Base-by-base conservation (phyloP, 441 rosid genomes). In the Cnidoscolus chayamansa region DNA sequence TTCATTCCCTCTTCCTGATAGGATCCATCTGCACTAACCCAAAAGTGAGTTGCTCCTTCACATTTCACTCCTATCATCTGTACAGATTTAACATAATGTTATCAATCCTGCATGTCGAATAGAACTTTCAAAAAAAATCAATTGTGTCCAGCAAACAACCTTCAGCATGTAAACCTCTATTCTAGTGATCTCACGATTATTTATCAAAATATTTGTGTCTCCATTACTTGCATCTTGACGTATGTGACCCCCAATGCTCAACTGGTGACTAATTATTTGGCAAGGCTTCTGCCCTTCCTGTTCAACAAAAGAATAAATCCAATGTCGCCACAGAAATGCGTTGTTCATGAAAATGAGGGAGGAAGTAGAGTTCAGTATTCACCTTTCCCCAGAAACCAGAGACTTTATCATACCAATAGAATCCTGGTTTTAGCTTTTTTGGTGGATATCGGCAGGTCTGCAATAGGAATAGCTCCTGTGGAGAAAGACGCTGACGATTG, bases 381-480 rank as follows among this genome's bases (percentile, higher is more conserved):
- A 92, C 98, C 97, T 94, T 92, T 80, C 98, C 99, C 99, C 99
- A 94, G 53, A 89, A 90, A 72, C 99, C 99, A 51, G 93, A 88
- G 54, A 80, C 87, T 89, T 79, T 89, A 76, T 94, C 99, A 75
- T 94, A 94, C 99, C 99, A 92, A 88, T 94, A 94, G 67, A 25
- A 63, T 51, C 98, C 99, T 0, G 97, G 97, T 74, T 86, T 87
- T 7, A 94, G 81, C 78, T 90, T 87, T 83, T 84, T 92, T 0
- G 99, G 99, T 31, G 98, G 98, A 77, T 83, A 80, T 32, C 82
- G 12, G 61, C 94, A 90, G 63, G 78, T 80, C 84, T 88, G 98
- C 86, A 94, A 79, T 47, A 72, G 61, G 76, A 76, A 81, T 58
- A 92, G 72, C 80, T 87, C 94, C 57, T 83, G 86, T 31, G 81